Evolutionary conservation across 148 eudicot species (phyloP), one percentile per base, ranked within the genome.

Genomic region (Fagopyrum homotropicum): DNA sequence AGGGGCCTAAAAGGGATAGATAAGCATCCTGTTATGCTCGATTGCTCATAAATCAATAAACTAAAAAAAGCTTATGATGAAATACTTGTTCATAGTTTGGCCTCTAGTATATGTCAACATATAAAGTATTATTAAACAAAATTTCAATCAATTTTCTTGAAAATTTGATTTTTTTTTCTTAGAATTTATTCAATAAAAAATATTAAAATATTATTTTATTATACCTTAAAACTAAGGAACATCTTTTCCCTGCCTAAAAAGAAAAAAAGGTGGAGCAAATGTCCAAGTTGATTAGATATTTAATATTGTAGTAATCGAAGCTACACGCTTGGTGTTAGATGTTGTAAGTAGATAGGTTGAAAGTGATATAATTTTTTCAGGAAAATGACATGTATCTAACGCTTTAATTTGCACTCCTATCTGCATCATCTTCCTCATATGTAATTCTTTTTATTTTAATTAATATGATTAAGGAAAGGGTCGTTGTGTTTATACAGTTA

Each of bases 241-340:
- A 17, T 55, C 59, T 15, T 55, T 55, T 55, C 8, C 60, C 60
- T 55, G 2, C 60, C 22, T 16, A n/a, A 8, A 55, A 55, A 55
- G 15, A 55, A 22, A 17, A 55, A 55, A 55, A 55, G 60, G 26
- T 55, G 15, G 60, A 55, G 16, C 19, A 16, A 55, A 16, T n/a
- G 60, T 55, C 60, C 60, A 55, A 55, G 17, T 16, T 55, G 60
- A 55, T 55, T 55, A 16, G 60, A 55, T 55, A 55, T 55, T 55
- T 55, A 22, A 5, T 55, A 54, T 14, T 14, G 59, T 54, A 54
- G 59, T 14, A 6, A 54, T 54, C 19, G 61, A 57, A 57, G 30
- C 17, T 19, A 57, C 64, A 57, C 64, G 64, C 22, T 59, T 59
- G 64, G 64, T 59, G 64, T 59, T 17, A 59, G 35, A 59, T 59